Evolutionary conservation across 805 yeast species (phyloP), one percentile per base, ranked within the genome.

Genomic region (Candida stauntonica): DNA sequence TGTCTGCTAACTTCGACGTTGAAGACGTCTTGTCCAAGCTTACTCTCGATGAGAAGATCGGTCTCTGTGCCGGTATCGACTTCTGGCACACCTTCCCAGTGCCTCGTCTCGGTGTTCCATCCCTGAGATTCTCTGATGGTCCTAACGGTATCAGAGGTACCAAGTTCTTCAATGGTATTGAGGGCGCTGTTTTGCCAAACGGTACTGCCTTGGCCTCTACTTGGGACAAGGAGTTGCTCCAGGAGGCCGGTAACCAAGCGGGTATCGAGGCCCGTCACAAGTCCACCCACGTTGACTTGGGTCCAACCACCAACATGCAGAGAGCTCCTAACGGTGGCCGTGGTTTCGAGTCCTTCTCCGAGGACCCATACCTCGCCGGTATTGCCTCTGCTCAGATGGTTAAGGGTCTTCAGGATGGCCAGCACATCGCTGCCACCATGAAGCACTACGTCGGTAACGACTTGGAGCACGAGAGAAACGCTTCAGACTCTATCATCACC

Each of bases 121-220:
- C 37, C 60, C 45, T 76, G 7, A 62, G 80, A 51, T 50, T 70
- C 20, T 56, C 69, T 13, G 84, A 77, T 51, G 83, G 83, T 16
- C 83, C 83, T 33, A 77, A 77, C 51, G 84, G 83, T 45, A 66
- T 75, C 33, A 63, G 83, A 45, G 83, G 83, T 17, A 73, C 77
- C 15, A 66, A 61, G 31, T 75, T 76, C 51, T 72, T 74, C 51
- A 64, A 70, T 43, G 64, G 73, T 26, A 62, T 66, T 20, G 76
- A 77, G 11, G 64, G 79, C 27, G 78, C 75, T 41, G 75, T 80
- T 46, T 67, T 77, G 48, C 79, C 82, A 5, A 47, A 51, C 52
- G 82, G 81, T 23, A 75, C 82, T 7, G 81, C 67, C 4, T 52
- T 77, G 51, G 82, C 76, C 1, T 59, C 82, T 3, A 71, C 81